phyloP scores from a whole-genome alignment of 768 basidiomycete genomes.

The Amanita molliuscula region DNA sequence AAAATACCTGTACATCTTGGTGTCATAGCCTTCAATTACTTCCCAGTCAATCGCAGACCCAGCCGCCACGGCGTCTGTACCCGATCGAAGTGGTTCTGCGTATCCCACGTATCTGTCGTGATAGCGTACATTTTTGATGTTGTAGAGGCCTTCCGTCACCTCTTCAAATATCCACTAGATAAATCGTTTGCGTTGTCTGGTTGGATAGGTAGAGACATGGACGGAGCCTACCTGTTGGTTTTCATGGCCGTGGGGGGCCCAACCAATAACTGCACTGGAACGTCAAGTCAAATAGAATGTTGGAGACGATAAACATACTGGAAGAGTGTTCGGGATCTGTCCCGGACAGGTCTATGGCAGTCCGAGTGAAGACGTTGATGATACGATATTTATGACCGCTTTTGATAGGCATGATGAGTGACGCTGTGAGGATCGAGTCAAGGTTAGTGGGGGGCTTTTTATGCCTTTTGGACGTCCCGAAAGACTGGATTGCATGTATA shows the following conservation, averaged over 20 bases:
- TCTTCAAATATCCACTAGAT: background rate
- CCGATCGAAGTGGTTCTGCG: background rate
- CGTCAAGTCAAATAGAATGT: background rate
- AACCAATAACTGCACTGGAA: background rate
- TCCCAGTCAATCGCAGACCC: too few relatives aligned
- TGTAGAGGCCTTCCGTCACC: background rate
- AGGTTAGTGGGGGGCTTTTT: too few relatives aligned
- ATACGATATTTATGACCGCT: background rate
- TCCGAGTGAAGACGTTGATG: background rate
- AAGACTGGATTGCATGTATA: too few relatives aligned
- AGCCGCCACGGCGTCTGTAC: background rate
- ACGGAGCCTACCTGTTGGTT: background rate
- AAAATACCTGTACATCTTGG: too few relatives aligned
- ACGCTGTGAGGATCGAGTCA: too few relatives aligned
- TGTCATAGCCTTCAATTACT: background rate
- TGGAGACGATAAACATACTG: background rate
- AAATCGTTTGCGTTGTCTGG: background rate
- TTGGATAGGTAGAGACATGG: background rate
- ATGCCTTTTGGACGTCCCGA: too few relatives aligned
- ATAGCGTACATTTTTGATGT: background rate
- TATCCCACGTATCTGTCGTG: background rate
- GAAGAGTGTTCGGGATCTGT: background rate
- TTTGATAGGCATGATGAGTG: background rate
- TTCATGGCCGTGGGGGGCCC: background rate
- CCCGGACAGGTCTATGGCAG: background rate